These are phyloP conservation scores for Gossypium davidsonii DNA, from an alignment of 441 rosid species.

Conservation along the genomic window DNA sequence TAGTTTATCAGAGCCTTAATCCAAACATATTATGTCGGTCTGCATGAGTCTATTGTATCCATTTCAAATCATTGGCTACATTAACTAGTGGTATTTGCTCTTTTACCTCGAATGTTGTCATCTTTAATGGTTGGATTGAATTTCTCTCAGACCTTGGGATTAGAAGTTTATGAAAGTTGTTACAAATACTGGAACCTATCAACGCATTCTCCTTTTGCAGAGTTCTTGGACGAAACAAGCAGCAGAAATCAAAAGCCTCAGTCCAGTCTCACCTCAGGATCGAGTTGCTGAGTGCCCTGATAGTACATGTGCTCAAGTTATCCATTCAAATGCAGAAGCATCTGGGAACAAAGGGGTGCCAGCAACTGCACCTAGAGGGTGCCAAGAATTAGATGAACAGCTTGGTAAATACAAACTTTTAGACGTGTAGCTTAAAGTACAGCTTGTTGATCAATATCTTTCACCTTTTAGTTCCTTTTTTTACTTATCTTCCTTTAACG, in stretches of 20 bases:
- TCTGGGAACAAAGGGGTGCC: slow-evolving; percentile 27
- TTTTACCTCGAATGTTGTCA: background rate
- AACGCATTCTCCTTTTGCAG: slow-evolving; percentile 27
- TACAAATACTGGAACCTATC: background rate
- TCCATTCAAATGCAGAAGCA: slow-evolving; percentile 42
- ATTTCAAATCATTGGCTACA: background rate
- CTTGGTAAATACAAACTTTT: slow-evolving; percentile 30
- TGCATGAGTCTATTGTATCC: background rate
- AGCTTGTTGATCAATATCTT: slow-evolving; percentile 6
- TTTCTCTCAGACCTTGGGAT: background rate
- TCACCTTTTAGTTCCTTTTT: slow-evolving; percentile 8
- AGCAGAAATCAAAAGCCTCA: slow-evolving; percentile 40
- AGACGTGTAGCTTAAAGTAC: background rate
- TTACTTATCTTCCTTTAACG: background rate
- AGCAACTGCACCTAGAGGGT: slow-evolving; percentile 15
- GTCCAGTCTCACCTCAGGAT: slow-evolving; percentile 28
- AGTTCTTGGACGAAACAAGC: slow-evolving; percentile 62
- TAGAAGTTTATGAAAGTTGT: background rate
- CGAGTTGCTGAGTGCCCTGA: slow-evolving; percentile 45
- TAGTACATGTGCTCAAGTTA: slow-evolving; percentile 66
- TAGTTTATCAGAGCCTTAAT: background rate
- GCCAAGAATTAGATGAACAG: slow-evolving; percentile 26
- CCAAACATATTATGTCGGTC: background rate
- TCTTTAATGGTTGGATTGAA: background rate
- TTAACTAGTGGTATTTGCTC: background rate